Evolutionary conservation across 179 eudicot genomes (phyloP).

Genomic region (Kewa caespitosa): DNA sequence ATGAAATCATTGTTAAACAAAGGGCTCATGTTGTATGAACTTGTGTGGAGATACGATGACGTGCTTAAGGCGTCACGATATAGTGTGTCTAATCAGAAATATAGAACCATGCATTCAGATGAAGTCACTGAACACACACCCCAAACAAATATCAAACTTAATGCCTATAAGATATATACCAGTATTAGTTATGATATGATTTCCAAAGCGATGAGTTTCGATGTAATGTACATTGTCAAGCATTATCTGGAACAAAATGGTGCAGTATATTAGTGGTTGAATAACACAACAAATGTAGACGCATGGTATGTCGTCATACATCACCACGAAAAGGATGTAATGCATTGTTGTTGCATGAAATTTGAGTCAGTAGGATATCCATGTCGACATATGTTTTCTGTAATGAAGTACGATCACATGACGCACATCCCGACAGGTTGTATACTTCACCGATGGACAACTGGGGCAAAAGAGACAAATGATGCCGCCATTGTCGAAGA

Average conservation of each 20-base stretch:
- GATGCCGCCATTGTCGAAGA: too few species aligned
- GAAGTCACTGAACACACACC: too few species aligned
- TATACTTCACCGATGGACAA: neutral
- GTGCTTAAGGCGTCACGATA: too few species aligned
- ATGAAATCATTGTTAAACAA: neutral
- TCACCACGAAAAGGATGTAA: neutral
- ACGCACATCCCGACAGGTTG: neutral
- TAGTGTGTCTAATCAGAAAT: too few species aligned
- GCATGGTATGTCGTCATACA: neutral
- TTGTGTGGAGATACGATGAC: neutral
- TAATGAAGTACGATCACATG: neutral
- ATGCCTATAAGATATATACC: neutral
- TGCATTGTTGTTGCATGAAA: conserved; percentile 11
- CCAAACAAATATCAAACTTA: too few species aligned
- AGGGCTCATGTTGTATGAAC: neutral
- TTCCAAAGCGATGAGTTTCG: neutral
- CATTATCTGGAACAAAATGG: neutral
- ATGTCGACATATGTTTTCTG: conserved; percentile 1
- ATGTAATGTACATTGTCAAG: neutral
- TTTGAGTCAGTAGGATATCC: neutral
- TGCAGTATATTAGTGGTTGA: neutral
- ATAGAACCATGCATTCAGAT: too few species aligned
- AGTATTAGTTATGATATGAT: neutral
- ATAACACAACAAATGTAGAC: neutral
- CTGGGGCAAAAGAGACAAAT: neutral